Evolutionary conservation across 768 basidiomycete species (phyloP).

Genomic region (Termitomyces sp.): DNA sequence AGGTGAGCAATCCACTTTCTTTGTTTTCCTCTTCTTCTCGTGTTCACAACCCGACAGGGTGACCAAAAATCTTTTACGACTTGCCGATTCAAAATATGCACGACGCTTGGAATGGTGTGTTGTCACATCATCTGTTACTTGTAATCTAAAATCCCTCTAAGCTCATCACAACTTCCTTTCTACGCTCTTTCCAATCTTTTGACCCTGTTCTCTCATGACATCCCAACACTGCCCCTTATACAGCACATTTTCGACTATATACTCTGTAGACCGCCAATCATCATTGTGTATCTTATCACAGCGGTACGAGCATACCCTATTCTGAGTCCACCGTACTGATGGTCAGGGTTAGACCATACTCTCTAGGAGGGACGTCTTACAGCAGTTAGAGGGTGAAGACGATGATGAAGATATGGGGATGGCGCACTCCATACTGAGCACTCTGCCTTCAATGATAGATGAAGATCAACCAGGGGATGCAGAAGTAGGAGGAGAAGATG

Average conservation of each 20-base stretch:
- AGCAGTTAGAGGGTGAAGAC: constrained; percentile 54
- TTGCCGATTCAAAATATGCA: constrained; percentile 67
- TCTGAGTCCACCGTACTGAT: background rate
- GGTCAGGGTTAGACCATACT: constrained; percentile 54
- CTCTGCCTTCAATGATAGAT: constrained; percentile 51
- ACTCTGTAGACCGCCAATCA: constrained; percentile 75
- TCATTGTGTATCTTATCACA: constrained; percentile 75
- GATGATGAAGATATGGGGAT: constrained; percentile 58
- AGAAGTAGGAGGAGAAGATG: background rate
- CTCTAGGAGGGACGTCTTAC: constrained; percentile 61
- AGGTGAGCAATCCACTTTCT: constrained; percentile 33
- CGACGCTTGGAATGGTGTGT: constrained; percentile 61
- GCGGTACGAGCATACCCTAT: constrained; percentile 49
- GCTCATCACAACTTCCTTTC: constrained; percentile 77
- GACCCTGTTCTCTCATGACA: constrained; percentile 89
- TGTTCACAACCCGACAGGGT: constrained; percentile 37
- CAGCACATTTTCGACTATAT: constrained; percentile 92
- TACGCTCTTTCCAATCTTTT: constrained; percentile 87
- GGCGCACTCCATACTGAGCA: constrained; percentile 69
- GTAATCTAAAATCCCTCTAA: constrained; percentile 19
- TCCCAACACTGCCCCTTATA: constrained; percentile 82
- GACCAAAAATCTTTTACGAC: constrained; percentile 64
- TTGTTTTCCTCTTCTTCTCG: background rate
- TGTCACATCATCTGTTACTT: background rate
- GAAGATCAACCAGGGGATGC: background rate